phyloP scores from a whole-genome alignment of 805 yeast genomes.

The Barnettozyma sp. region DNA sequence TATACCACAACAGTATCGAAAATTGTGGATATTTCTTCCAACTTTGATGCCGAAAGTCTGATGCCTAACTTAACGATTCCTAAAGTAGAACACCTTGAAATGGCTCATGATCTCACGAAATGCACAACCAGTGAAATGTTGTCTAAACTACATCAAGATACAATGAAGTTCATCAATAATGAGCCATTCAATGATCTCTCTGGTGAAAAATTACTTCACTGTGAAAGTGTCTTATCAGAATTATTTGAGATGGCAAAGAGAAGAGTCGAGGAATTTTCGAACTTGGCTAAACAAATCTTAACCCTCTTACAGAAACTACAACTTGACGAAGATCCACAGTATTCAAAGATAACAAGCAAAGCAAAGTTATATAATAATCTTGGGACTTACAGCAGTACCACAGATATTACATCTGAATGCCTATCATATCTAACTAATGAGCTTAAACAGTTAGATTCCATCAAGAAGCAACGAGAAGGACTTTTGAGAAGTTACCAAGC shows the following conservation, averaged over 20 bases:
- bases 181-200: slow-evolving; percentile 22
- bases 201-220: slow-evolving; percentile 8
- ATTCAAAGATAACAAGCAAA: slow-evolving; percentile 16
- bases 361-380: slow-evolving; percentile 8
- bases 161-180: slow-evolving; percentile 18
- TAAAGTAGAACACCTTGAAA: slow-evolving; percentile 4
- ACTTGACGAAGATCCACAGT: slow-evolving; percentile 17
- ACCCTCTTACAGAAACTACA: slow-evolving; percentile 21
- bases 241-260: slow-evolving; percentile 17
- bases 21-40: slow-evolving; percentile 5
- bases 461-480: slow-evolving; percentile 12
- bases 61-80: slow-evolving; percentile 16
- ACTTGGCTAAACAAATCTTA: slow-evolving; percentile 14
- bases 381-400: background rate
- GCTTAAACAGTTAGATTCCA: slow-evolving; percentile 11
- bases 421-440: no score
- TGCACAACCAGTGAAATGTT: no score
- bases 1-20: slow-evolving; percentile 16
- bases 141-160: no score
- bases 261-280: slow-evolving; percentile 12
- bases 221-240: slow-evolving; percentile 7
- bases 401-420: background rate
- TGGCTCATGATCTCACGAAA: slow-evolving; percentile 8
- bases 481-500: slow-evolving; percentile 22
- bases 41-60: slow-evolving; percentile 11